phyloP scores from a whole-genome alignment of 805 yeast genomes.

The Teunomyces stri region DNA sequence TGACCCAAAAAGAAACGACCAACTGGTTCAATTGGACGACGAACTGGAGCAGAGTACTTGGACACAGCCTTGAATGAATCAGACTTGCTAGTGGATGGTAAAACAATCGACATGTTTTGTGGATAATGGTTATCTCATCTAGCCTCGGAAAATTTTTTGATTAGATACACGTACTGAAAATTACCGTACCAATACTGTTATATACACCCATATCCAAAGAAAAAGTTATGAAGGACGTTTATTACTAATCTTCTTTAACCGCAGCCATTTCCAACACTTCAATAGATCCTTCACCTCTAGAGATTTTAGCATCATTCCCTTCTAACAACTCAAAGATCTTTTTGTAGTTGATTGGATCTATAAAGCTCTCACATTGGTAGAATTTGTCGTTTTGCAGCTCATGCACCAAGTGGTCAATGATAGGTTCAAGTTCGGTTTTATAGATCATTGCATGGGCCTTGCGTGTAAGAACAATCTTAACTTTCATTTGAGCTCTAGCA shows the following conservation, averaged over 20 bases:
- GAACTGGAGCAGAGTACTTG: conserved; percentile 56
- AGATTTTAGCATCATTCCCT: conserved; percentile 43
- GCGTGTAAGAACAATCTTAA: conserved; percentile 58
- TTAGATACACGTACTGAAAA: not conserved
- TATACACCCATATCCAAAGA: not conserved
- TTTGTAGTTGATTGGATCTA: conserved; percentile 84
- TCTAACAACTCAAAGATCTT: conserved; percentile 61
- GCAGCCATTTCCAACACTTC: conserved; percentile 92
- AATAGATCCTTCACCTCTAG: conserved; percentile 57
- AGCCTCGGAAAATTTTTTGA: conserved; percentile 11
- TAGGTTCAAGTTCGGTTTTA: conserved; percentile 30
- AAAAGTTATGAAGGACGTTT: too few species aligned
- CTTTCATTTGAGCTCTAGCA: conserved; percentile 90
- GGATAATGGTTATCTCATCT: conserved; percentile 1
- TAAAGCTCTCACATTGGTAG: conserved; percentile 53
- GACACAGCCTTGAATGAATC: conserved; percentile 51
- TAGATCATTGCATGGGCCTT: conserved; percentile 48
- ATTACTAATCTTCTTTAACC: conserved; percentile 46
- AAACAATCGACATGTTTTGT: conserved; percentile 34
- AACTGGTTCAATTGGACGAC: conserved; percentile 92
- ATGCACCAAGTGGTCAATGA: conserved; percentile 39
- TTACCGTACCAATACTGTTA: conserved; percentile 1
- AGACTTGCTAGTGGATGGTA: conserved; percentile 50
- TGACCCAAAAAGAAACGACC: conserved; percentile 95
- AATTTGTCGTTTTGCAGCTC: conserved; percentile 41